Evolutionary conservation across 352 stramenopile genomes (phyloP), one percentile per base, ranked within the genome.

Genomic region (Phytophthora constricta): DNA sequence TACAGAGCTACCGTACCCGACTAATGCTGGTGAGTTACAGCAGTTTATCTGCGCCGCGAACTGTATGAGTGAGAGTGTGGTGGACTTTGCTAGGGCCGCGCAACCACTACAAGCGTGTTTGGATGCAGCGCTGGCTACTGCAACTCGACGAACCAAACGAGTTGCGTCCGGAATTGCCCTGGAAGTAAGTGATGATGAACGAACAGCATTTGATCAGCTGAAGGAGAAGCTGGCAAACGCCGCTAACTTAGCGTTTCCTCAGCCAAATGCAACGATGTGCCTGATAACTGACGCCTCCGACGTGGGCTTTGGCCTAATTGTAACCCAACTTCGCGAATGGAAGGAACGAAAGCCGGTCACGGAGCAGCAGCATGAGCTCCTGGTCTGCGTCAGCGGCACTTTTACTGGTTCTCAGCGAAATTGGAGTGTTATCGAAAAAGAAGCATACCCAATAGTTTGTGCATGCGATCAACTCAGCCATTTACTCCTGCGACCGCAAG

Each of bases 371-470:
- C 37, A 45, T 14, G 37, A 45, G 10, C 27, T 26, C 5, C 20
- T 26, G 17, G 9, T 50, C 25, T 28, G 43, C 9, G 17, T 26
- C 4, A 50, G 43, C 27, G 43, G 43, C 43, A 50, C 19, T 9
- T 50, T 50, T 7, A 28, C 43, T 26, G 22, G 19, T 7, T 28
- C 43, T 20, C 8, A 50, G 16, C 20, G 19, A 13, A 50, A 28
- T 16, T 26, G 37, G 48, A 71, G 34, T 3, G 43, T 68, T 13
- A 62, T 56, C 39, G 43, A 50, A 28, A 50, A 50, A 28, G 20
- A 50, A 17, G n/a, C 43, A 4, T 50, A 28, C 16, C 43, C 43
- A 4, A 50, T 50, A 28, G n/a, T 31, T 9, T 13, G 22, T 41
- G 50, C 43, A 10, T 50, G 43, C 43, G 43, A 50, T 17, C 8